Evolutionary conservation across 2,329 filamentous ascomycete genomes (phyloP), one percentile per base, ranked within the genome.

Genomic region (Aschersonia sp.): DNA sequence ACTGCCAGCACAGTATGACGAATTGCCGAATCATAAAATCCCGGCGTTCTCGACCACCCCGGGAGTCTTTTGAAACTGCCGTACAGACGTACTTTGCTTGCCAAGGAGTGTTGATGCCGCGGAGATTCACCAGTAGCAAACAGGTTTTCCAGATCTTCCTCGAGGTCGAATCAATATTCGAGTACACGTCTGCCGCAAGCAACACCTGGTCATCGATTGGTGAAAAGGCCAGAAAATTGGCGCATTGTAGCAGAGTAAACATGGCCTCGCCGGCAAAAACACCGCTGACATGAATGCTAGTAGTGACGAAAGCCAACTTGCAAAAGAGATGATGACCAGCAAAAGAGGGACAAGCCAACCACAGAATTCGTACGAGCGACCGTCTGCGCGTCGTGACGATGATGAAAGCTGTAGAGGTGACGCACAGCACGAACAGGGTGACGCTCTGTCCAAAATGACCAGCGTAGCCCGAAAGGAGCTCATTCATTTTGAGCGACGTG

Each of bases 101-200:
- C 37, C 46, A 47, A 12, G 32, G 42, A 11, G 46, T 47, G 12
- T 31, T 31, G 14, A 47, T 47, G n/a, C 42, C 46, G 31, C 46
- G 33, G 29, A 47, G n/a, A 40, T 47, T 47, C 40, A 14, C 11
- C 32, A 47, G 6, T 14, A 42, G n/a, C 10, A 22, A 12, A 12
- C 14, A 29, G 10, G 46, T 47, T 12, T 22, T 30, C 6, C 33
- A 41, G 30, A 47, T 2, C 35, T 41, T 44, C 6, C 9, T 8
- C 8, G 14, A 11, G 10, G 42, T 11, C 7, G 22, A 11, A 9
- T 43, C 14, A 10, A 8, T 10, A 9, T n/a, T 8, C 22, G 43
- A 30, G 14, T 12, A 45, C 5, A 45, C 31, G 12, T 35, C 5
- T 30, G 43, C 43, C 43, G 12, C 14, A 5, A 14, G 30, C 10